Evolutionary conservation across 371 early-diverging fungal species (phyloP), one percentile per base, ranked within the genome.

Genomic region (Saksenaea vasiformis): DNA sequence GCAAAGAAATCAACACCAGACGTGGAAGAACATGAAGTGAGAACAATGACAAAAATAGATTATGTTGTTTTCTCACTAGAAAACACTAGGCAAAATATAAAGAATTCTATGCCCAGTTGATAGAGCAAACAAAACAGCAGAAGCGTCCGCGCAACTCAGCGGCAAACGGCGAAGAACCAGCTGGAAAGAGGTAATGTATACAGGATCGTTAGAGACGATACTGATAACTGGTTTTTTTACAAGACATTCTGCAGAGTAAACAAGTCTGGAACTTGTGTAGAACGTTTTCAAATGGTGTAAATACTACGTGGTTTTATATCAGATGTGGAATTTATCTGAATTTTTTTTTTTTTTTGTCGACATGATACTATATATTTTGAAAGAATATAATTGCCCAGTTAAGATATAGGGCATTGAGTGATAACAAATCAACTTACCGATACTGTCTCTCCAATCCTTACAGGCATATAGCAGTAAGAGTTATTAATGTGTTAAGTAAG

Each of bases 1-100:
- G 1, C 35, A 24, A 57, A 57, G 36, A 27, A 24, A 22, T 44
- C 44, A 36, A 60, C 38, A 28, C 28, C 60, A 14, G 51, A 66
- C 5, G 7, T 66, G 1, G 61, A 68, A 39, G 51, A 59, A 22
- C 65, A 70, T 39, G 62, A 66, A 11, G 51, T 47, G 22, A 47
- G 39, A 11, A 39, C 8, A n/a, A 22, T 22, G 11, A 22, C 19
- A 14, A 22, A 19, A 22, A 7, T 19, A 5, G 22, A 10, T 9
- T 3, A 22, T 8, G 3, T 3, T 22, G 22, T 19, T 22, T n/a
- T 1, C 51, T 47, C 10, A 47, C 3, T 22, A 10, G 0, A 47
- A n/a, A 8, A 10, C 22, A 10, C 10, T 22, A 47, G 19, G 24
- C 39, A 11, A 57, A 35, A 51, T 69, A 69, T 22, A 58, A 61